These are phyloP conservation scores for Neurospora cerealis DNA, from an alignment of 495 filamentous ascomycete genomes.

Conservation along the genomic window DNA sequence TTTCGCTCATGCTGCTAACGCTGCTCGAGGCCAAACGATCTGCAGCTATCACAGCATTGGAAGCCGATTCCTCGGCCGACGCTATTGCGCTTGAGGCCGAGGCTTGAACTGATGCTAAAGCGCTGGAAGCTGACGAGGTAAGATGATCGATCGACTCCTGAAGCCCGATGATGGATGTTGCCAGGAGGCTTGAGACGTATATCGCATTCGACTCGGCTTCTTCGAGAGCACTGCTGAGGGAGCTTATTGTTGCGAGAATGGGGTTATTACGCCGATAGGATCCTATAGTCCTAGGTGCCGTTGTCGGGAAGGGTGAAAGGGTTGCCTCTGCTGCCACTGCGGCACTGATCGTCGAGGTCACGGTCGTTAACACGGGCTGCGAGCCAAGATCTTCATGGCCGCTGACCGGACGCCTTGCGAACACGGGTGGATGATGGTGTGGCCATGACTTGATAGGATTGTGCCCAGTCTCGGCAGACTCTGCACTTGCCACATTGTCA, in stretches of 20 bases:
- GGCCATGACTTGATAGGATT: background rate
- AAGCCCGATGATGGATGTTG: conserved; percentile 7
- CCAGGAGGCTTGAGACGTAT: conserved; percentile 6
- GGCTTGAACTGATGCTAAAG: conserved; percentile 4
- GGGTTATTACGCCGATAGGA: background rate
- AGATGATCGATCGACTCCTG: conserved; percentile 5
- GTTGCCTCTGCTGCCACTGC: background rate
- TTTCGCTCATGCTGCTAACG: conserved; percentile 4
- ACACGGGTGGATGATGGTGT: background rate
- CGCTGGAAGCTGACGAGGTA: conserved; percentile 9
- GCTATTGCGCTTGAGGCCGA: conserved; percentile 10
- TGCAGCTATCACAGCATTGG: conserved; percentile 3
- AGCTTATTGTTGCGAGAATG: conserved; percentile 5
- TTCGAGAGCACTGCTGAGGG: conserved; percentile 11
- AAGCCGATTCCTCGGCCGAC: conserved; percentile 6
- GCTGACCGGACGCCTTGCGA: background rate
- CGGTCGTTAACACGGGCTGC: background rate
- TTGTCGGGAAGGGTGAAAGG: background rate
- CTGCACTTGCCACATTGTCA: background rate
- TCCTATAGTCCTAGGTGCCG: background rate
- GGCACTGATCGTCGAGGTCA: background rate
- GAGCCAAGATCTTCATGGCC: background rate
- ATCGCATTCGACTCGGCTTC: conserved; percentile 1
- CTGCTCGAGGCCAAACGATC: conserved; percentile 8
- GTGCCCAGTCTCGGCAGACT: background rate